Evolutionary conservation across 2,329 filamentous ascomycete species (phyloP).

Genomic region (Golovinomyces cichoracearum): DNA sequence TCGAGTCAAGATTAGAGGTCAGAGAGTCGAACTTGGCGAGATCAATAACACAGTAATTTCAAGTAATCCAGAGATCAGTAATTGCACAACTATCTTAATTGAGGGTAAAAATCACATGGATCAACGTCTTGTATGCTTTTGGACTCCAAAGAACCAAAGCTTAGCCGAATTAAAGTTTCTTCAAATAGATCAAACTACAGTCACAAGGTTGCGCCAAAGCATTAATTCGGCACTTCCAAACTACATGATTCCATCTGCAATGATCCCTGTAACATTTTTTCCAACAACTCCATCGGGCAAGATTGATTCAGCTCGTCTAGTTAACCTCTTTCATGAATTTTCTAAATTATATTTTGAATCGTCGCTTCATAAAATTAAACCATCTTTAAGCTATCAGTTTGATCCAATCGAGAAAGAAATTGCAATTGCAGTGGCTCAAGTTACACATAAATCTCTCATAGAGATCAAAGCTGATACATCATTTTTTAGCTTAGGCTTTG

Average conservation of each 20-base stretch:
- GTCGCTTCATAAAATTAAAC: constrained; percentile 7
- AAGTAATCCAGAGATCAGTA: constrained; percentile 19
- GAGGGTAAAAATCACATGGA: constrained; percentile 16
- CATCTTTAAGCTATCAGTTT: constrained; percentile 18
- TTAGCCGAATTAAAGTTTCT: constrained; percentile 13
- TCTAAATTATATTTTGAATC: constrained; percentile 20
- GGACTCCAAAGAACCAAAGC: constrained; percentile 22
- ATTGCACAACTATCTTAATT: constrained; percentile 38
- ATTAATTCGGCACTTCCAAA: constrained; percentile 32
- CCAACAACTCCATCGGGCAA: constrained; percentile 55
- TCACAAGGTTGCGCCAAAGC: constrained; percentile 25
- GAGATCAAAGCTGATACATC: constrained; percentile 39
- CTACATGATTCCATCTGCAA: constrained; percentile 57
- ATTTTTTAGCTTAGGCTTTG: constrained; percentile 52
- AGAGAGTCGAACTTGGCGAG: constrained; percentile 54
- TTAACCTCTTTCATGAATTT: constrained; percentile 22
- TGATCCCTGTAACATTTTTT: constrained; percentile 42
- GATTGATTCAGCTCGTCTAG: constrained; percentile 33
- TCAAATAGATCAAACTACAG: constrained; percentile 15
- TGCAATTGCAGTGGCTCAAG: constrained; percentile 25
- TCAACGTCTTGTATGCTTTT: constrained; percentile 42
- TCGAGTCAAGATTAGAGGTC: constrained; percentile 59
- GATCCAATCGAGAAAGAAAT: constrained; percentile 30
- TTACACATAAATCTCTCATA: constrained; percentile 20
- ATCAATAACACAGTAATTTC: constrained; percentile 35